These are phyloP conservation scores for Allium sativum DNA, from an alignment of 106 monocot species.

Conservation along the genomic window DNA sequence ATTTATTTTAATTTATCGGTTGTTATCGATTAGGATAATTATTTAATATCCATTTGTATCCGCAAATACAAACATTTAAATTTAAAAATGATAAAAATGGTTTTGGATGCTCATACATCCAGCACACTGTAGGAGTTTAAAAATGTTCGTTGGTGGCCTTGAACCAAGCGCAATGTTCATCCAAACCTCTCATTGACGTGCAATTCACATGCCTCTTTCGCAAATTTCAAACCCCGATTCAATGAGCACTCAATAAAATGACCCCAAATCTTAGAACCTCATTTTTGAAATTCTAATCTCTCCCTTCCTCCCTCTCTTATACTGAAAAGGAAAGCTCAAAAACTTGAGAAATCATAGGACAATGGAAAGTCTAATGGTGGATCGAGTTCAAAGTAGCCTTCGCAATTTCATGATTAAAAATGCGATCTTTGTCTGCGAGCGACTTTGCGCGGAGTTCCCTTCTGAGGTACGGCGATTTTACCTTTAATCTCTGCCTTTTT, in stretches of 20 bases:
- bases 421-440: conserved; percentile 98
- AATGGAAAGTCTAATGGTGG: conserved; percentile 95
- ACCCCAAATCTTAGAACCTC: background rate
- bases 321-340: background rate
- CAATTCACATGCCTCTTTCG: too few species aligned
- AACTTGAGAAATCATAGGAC: background rate
- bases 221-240: background rate
- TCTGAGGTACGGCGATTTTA: conserved; percentile 39
- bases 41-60: too few species aligned
- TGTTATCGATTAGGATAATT: too few species aligned
- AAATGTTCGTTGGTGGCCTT: too few species aligned
- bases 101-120: too few species aligned
- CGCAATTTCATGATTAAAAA: conserved; percentile 74
- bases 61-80: too few species aligned
- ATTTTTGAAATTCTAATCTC: background rate
- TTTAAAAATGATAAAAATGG: too few species aligned
- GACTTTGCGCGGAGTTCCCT: conserved; percentile 92
- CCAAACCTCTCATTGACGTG: too few species aligned
- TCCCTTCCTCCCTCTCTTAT: background rate
- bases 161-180: too few species aligned
- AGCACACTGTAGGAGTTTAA: too few species aligned
- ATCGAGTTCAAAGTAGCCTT: conserved; percentile 80
- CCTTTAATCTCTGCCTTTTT: background rate
- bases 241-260: conserved; percentile 1
- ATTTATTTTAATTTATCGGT: too few species aligned